Evolutionary conservation across 768 basidiomycete species (phyloP).

Genomic region (Podaxis mareebaensis): DNA sequence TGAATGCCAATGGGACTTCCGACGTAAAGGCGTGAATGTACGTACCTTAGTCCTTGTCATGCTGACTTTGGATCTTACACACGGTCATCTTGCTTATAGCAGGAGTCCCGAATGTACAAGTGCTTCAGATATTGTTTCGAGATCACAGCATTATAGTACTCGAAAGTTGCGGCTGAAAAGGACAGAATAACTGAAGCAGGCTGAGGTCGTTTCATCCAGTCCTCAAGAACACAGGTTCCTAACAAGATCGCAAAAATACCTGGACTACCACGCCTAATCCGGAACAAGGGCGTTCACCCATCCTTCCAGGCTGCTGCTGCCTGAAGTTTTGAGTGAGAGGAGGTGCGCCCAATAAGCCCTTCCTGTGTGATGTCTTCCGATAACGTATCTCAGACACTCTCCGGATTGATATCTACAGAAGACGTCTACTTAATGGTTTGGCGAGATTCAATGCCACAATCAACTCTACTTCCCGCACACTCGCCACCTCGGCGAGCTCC

Average conservation of each 20-base stretch:
- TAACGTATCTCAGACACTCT: background rate
- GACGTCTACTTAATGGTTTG: background rate
- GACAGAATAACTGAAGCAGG: background rate
- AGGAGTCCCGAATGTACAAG: background rate
- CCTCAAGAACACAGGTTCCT: background rate
- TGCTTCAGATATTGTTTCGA: background rate
- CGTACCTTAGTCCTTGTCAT: too few species aligned
- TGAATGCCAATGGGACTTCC: too few species aligned
- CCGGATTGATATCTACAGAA: background rate
- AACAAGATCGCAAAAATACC: background rate
- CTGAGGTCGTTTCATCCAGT: background rate
- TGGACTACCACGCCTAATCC: background rate
- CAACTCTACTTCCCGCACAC: background rate
- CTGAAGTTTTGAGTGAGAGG: background rate
- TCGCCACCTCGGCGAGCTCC: background rate
- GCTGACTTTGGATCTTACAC: background rate
- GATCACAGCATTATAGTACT: background rate
- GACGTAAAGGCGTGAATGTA: too few species aligned
- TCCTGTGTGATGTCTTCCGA: background rate
- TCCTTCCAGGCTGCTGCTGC: background rate
- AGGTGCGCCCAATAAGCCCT: background rate
- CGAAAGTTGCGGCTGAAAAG: background rate
- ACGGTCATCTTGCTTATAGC: background rate
- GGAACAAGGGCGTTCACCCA: background rate
- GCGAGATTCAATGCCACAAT: background rate